Conservation (phyloP, 2,329 filamentous ascomycete species). For the Fonsecaea pugnacius region DNA sequence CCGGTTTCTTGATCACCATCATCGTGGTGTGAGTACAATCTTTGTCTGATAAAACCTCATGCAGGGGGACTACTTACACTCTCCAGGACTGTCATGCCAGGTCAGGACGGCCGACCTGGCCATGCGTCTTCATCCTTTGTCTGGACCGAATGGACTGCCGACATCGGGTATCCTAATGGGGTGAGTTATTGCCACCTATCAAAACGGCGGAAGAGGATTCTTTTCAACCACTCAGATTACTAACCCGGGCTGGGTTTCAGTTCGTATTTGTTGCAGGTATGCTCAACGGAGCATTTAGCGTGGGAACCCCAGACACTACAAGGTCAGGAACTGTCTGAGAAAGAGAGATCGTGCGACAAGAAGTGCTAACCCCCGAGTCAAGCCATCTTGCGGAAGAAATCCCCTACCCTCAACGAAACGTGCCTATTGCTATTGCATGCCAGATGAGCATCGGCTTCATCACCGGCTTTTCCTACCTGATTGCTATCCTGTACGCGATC, state of each 20-base stretch:
- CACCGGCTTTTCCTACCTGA: constrained; percentile 55
- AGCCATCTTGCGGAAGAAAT: constrained; percentile 68
- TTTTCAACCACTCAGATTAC: background rate
- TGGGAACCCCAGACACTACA: constrained; percentile 69
- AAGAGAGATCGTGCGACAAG: constrained; percentile 45
- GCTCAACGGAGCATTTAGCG: constrained; percentile 70
- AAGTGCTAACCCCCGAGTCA: background rate
- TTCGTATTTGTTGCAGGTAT: constrained; percentile 66
- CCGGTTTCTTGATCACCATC: constrained; percentile 54
- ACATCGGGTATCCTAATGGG: constrained; percentile 53
- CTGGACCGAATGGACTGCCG: constrained; percentile 61
- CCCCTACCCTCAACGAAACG: constrained; percentile 64
- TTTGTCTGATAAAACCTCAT: background rate
- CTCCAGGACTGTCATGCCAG: constrained; percentile 29
- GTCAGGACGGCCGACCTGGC: constrained; percentile 26
- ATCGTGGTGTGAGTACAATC: constrained; percentile 42
- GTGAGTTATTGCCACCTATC: constrained; percentile 42
- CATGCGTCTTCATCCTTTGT: constrained; percentile 58
- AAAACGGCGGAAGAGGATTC: background rate
- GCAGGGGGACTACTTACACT: background rate
- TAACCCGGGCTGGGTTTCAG: background rate
- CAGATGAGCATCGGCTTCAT: constrained; percentile 56
- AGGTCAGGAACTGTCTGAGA: background rate
- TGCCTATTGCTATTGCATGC: constrained; percentile 56
- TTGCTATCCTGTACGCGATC: constrained; percentile 60